phyloP scores from a whole-genome alignment of 768 basidiomycete genomes.

The Termitomyces bulborhizus region DNA sequence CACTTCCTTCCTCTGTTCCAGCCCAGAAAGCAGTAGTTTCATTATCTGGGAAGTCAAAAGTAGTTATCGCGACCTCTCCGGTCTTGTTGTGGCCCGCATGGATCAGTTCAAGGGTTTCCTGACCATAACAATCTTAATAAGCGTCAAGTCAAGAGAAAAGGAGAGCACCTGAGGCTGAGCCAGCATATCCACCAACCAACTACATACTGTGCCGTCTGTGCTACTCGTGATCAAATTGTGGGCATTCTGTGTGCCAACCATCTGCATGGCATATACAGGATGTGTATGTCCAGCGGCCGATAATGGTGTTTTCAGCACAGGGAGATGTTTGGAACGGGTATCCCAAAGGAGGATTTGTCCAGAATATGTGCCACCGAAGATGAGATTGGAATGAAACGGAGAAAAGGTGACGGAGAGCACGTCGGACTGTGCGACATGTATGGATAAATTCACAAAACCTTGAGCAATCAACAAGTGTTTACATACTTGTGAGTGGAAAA shows the following conservation, averaged over 20 bases:
- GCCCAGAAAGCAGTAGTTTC: slow-evolving; percentile 98
- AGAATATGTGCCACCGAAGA: slow-evolving; percentile 99
- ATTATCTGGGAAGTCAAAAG: slow-evolving; percentile 90
- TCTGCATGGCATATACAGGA: slow-evolving; percentile 96
- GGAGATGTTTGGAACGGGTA: slow-evolving; percentile 92
- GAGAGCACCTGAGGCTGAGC: slow-evolving; percentile 84
- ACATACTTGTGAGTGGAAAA: slow-evolving; percentile 95
- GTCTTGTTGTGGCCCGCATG: slow-evolving; percentile 95
- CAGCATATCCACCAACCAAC: slow-evolving; percentile 98
- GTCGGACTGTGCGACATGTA: slow-evolving; percentile 62
- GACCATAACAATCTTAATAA: not conserved
- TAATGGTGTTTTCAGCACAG: slow-evolving; percentile 93
- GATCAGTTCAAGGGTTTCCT: slow-evolving; percentile 92
- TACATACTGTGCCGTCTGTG: slow-evolving; percentile 95
- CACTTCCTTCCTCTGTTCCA: slow-evolving; percentile 95
- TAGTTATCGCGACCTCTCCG: slow-evolving; percentile 91
- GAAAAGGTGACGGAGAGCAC: slow-evolving; percentile 96
- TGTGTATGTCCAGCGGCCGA: slow-evolving; percentile 97
- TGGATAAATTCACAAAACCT: slow-evolving; percentile 7
- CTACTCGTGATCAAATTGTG: slow-evolving; percentile 96
- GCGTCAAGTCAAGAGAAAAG: not conserved
- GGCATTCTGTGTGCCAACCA: slow-evolving; percentile 98
- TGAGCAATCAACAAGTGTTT: slow-evolving; percentile 2
- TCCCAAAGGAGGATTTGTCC: slow-evolving; percentile 99
- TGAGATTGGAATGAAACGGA: slow-evolving; percentile 93